These are phyloP conservation scores for Neurospora sp. DNA, from an alignment of 2,329 filamentous ascomycete genomes.

Conservation along the genomic window DNA sequence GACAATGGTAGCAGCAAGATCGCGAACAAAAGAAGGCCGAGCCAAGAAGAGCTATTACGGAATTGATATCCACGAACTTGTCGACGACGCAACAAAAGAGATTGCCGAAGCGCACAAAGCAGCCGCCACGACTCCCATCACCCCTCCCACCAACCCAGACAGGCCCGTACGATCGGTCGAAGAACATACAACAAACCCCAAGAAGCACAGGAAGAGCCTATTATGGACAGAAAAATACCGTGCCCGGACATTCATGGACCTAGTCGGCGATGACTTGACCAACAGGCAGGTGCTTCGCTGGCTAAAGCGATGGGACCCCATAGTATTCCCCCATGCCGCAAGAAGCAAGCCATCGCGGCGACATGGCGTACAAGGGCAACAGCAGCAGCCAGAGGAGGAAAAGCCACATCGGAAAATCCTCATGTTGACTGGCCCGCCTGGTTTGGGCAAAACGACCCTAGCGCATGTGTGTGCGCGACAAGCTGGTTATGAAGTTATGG, in stretches of 20 bases:
- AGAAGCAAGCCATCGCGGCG: conserved; percentile 43
- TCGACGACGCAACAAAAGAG: conserved; percentile 60
- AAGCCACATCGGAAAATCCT: conserved; percentile 78
- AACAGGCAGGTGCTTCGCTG: conserved; percentile 84
- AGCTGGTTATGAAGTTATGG: conserved; percentile 90
- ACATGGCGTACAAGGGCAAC: conserved; percentile 30
- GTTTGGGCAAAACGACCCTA: conserved; percentile 89
- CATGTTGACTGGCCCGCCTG: conserved; percentile 82
- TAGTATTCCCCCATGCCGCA: conserved; percentile 75
- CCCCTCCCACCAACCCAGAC: conserved; percentile 18
- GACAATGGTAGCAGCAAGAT: conserved; percentile 56
- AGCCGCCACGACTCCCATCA: conserved; percentile 16
- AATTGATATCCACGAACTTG: conserved; percentile 76
- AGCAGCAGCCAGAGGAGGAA: conserved; percentile 50
- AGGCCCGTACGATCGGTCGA: conserved; percentile 35
- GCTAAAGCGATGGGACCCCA: conserved; percentile 87
- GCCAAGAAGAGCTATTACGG: conserved; percentile 79
- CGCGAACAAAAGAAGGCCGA: conserved; percentile 54
- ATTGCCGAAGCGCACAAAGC: conserved; percentile 28
- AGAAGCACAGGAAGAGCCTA: conserved; percentile 40
- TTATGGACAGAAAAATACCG: conserved; percentile 98
- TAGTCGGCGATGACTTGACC: conserved; percentile 89
- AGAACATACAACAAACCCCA: conserved; percentile 17
- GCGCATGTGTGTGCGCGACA: conserved; percentile 93
- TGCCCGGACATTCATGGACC: conserved; percentile 80